These are phyloP conservation scores for Ophiocordyceps robertsii DNA, from an alignment of 2,329 filamentous ascomycete genomes.

Conservation along the genomic window DNA sequence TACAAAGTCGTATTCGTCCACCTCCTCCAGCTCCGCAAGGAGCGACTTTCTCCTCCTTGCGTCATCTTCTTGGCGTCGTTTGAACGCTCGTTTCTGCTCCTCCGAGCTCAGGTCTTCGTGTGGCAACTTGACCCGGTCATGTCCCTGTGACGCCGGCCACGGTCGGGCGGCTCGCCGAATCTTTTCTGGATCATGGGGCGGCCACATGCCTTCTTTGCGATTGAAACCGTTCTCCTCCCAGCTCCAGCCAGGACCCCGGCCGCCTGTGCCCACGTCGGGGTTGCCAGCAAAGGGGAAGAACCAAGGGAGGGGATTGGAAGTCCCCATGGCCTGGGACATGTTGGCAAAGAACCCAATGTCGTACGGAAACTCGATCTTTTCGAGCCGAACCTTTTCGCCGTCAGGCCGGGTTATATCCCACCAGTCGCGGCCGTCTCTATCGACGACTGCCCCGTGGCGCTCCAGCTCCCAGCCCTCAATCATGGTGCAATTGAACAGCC, in stretches of 20 bases:
- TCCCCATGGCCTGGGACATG: conserved; percentile 64
- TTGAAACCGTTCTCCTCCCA: conserved; percentile 73
- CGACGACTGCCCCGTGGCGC: conserved; percentile 43
- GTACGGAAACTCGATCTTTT: conserved; percentile 67
- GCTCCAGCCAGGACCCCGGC: conserved; percentile 35
- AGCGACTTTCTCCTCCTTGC: conserved; percentile 25
- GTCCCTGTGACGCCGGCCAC: conserved; percentile 25
- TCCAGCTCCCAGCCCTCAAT: conserved; percentile 70
- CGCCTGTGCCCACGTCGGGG: conserved; percentile 26
- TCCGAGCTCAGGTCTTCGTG: conserved; percentile 25
- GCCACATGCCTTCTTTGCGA: conserved; percentile 45
- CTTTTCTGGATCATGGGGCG: conserved; percentile 50
- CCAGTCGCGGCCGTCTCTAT: conserved; percentile 31
- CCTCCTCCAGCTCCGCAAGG: conserved; percentile 36
- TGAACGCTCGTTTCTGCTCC: conserved; percentile 35
- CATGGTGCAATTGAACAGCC: conserved; percentile 59
- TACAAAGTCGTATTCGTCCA: conserved; percentile 39
- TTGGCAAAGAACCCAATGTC: conserved; percentile 66
- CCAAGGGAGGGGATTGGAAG: conserved; percentile 52
- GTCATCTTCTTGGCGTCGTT: conserved; percentile 34
- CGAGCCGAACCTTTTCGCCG: conserved; percentile 32
- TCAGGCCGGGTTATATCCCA: conserved; percentile 24
- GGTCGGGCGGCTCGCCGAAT: conserved; percentile 26
- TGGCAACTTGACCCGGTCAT: conserved; percentile 18
- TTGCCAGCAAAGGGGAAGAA: conserved; percentile 50